Percentiles rank a stretch among this genome's conserved stretches.
Conservation (phyloP, 108 stramenopile genomes). For the Fragilariopsis cylindrus region DNA sequence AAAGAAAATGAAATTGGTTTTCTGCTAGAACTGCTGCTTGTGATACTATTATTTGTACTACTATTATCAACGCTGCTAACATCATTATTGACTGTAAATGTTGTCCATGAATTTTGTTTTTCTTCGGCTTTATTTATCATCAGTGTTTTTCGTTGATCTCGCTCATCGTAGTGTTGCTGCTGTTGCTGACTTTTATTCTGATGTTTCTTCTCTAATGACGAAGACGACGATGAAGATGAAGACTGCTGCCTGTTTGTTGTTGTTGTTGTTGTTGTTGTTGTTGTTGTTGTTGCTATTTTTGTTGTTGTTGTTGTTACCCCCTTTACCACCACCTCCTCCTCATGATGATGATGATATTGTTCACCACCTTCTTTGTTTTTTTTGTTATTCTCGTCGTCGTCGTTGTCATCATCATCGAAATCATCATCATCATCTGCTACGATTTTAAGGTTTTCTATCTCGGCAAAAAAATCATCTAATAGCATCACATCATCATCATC, state of each 20-base stretch:
- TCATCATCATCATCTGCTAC: background rate
- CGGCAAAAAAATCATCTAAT: constrained; percentile 6
- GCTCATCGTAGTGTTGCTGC: background rate
- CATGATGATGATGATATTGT: background rate
- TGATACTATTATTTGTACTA: background rate
- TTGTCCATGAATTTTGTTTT: background rate
- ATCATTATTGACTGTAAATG: background rate
- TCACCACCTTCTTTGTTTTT: background rate
- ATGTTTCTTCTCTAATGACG: background rate
- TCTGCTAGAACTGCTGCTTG: background rate
- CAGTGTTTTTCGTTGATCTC: background rate
- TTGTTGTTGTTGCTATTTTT: background rate
- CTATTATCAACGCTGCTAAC: background rate
- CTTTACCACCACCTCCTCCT: no score
- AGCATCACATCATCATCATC: background rate
- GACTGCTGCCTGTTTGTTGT: no score
- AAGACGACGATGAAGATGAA: no score
- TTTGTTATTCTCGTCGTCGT: background rate
- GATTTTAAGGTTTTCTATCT: constrained; percentile 3
- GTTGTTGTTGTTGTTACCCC: background rate
- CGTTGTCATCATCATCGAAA: background rate
- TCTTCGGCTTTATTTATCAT: constrained; percentile 4
- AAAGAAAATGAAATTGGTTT: constrained; percentile 3
- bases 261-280: background rate
- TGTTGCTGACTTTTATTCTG: background rate